Percentiles rank a stretch among this genome's conserved stretches.
phyloP scores from a whole-genome alignment of 2,329 filamentous ascomycete species.

The Rhytidhysteron rufulum region DNA sequence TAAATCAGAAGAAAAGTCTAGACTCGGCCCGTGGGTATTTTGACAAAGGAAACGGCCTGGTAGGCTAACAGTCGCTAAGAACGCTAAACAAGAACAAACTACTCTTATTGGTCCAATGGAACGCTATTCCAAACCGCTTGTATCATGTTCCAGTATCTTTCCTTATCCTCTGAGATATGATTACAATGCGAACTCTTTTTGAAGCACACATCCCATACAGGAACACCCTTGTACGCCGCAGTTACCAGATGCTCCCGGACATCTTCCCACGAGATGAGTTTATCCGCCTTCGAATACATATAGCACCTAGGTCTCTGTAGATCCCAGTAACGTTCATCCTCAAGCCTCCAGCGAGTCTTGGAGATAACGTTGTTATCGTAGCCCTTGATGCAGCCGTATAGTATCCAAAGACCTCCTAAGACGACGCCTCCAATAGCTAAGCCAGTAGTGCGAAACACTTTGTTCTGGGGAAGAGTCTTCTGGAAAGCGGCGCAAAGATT shows the following conservation, averaged over 20 bases:
- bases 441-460: slow-evolving; percentile 18
- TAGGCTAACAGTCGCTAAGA: background rate
- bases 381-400: slow-evolving; percentile 5
- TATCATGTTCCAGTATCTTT: slow-evolving; percentile 54
- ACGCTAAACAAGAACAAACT: background rate
- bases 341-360: slow-evolving; percentile 27
- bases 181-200: slow-evolving; percentile 58
- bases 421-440: slow-evolving; percentile 21
- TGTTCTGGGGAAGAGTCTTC: slow-evolving; percentile 18
- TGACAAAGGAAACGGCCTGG: background rate
- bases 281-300: slow-evolving; percentile 57
- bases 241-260: slow-evolving; percentile 53
- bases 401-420: slow-evolving; percentile 20
- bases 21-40: too few relatives aligned
- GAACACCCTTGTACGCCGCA: slow-evolving; percentile 43
- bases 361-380: slow-evolving; percentile 17
- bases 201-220: slow-evolving; percentile 50
- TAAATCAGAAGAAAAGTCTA: too few relatives aligned
- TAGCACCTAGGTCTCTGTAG: slow-evolving; percentile 48
- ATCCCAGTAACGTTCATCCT: slow-evolving; percentile 24
- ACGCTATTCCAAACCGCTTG: slow-evolving; percentile 22
- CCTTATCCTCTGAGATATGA: slow-evolving; percentile 55
- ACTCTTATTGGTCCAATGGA: background rate
- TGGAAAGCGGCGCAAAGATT: slow-evolving; percentile 26
- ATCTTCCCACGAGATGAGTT: slow-evolving; percentile 54